Conservation (phyloP, 495 filamentous ascomycete genomes). For the Hamigera avellanea region DNA sequence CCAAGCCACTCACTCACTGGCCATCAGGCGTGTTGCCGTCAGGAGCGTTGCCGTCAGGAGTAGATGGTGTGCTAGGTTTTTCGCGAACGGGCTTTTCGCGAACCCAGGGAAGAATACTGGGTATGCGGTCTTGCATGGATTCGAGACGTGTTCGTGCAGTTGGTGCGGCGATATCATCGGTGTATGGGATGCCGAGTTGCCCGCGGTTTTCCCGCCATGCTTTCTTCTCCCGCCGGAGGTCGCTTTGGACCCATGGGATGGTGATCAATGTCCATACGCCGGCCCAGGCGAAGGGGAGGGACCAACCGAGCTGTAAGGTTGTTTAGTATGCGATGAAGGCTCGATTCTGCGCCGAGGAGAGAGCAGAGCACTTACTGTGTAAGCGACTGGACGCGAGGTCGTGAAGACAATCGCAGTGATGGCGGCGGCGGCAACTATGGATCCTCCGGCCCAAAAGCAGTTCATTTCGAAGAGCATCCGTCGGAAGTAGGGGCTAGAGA, state of each 20-base stretch:
- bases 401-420: conserved; percentile 54
- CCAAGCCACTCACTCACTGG: too few species aligned
- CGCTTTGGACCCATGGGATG: conserved; percentile 53
- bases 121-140: conserved; percentile 23
- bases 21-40: too few species aligned
- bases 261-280: conserved; percentile 56
- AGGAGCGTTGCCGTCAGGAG: too few species aligned
- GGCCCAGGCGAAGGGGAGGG: conserved; percentile 57
- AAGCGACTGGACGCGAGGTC: conserved; percentile 49
- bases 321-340: neutral
- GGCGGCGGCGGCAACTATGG: conserved; percentile 41
- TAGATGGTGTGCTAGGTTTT: conserved; percentile 8
- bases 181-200: conserved; percentile 27
- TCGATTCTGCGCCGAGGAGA: neutral
- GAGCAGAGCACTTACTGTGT: conserved; percentile 62
- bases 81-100: conserved; percentile 5
- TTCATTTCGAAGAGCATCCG: conserved; percentile 61
- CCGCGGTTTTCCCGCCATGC: conserved; percentile 39
- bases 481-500: conserved; percentile 58
- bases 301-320: conserved; percentile 43
- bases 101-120: conserved; percentile 19
- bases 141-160: conserved; percentile 29
- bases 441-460: conserved; percentile 62
- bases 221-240: conserved; percentile 50
- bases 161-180: conserved; percentile 28